Evolutionary conservation across 2,329 filamentous ascomycete species (phyloP).

Genomic region (Stachybotrys chlorohalonatus): DNA sequence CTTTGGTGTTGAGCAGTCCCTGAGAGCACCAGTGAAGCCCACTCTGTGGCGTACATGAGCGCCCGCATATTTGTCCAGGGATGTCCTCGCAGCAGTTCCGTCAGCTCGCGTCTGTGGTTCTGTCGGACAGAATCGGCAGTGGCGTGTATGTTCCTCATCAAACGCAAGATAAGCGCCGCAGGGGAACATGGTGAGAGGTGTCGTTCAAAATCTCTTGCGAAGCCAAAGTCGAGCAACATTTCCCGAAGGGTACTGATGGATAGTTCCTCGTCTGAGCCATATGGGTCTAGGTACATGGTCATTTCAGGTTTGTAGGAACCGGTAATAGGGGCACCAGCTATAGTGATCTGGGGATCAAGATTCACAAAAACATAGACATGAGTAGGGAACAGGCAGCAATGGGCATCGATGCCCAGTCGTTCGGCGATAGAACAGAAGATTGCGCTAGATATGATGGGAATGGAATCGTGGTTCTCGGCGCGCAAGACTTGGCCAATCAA

Average conservation of each 20-base stretch:
- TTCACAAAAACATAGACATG: conserved; percentile 78
- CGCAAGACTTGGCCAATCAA: conserved; percentile 76
- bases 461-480: conserved; percentile 63
- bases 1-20: background rate
- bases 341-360: conserved; percentile 47
- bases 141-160: background rate
- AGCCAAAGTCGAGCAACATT: conserved; percentile 44
- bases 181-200: conserved; percentile 11
- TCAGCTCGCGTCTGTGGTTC: conserved; percentile 1
- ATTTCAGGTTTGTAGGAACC: conserved; percentile 26
- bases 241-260: conserved; percentile 43
- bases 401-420: conserved; percentile 65
- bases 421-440: conserved; percentile 78
- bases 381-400: conserved; percentile 72
- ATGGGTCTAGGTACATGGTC: conserved; percentile 78
- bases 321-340: conserved; percentile 40
- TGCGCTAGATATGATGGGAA: conserved; percentile 77
- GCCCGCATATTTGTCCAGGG: conserved; percentile 36
- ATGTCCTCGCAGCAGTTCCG: conserved; percentile 25
- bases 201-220: background rate
- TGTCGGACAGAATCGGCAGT: background rate
- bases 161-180: conserved; percentile 27
- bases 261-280: conserved; percentile 60
- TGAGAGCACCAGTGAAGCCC: conserved; percentile 39
- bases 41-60: conserved; percentile 64